These are phyloP conservation scores for Globisporangium paddicum DNA, from an alignment of 352 stramenopile genomes.

Conservation along the genomic window DNA sequence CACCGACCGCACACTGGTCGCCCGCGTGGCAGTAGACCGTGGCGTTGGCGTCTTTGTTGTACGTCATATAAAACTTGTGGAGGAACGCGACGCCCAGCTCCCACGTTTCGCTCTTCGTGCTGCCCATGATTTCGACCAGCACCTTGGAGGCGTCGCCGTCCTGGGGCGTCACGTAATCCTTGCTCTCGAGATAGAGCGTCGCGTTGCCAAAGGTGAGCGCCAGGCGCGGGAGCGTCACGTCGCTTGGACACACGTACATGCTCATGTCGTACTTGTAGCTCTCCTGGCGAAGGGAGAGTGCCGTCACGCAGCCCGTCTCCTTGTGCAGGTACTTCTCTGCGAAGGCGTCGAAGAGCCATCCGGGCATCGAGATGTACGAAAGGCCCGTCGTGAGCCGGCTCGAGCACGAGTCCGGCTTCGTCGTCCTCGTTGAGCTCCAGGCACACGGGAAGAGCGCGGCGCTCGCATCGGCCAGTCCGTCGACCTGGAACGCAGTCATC, in stretches of 20 bases:
- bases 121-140: neutral
- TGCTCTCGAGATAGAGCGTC: neutral
- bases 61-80: neutral
- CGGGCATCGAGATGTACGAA: slow-evolving; percentile 1
- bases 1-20: neutral
- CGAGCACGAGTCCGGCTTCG: neutral
- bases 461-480: neutral
- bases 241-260: neutral
- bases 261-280: neutral
- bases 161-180: neutral
- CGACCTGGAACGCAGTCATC: slow-evolving; percentile 4
- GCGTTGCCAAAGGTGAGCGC: slow-evolving; percentile 5
- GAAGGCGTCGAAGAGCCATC: neutral
- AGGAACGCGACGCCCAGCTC: neutral
- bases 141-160: neutral
- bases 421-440: neutral
- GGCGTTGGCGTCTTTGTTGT: neutral
- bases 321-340: neutral
- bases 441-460: neutral
- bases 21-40: neutral
- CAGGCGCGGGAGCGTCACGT: neutral
- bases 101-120: neutral
- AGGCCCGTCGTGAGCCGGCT: neutral
- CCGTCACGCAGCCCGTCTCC: neutral
- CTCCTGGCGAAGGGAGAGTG: neutral